Base-by-base conservation (phyloP, 495 filamentous ascomycete genomes). In the Glonium stellatum region DNA sequence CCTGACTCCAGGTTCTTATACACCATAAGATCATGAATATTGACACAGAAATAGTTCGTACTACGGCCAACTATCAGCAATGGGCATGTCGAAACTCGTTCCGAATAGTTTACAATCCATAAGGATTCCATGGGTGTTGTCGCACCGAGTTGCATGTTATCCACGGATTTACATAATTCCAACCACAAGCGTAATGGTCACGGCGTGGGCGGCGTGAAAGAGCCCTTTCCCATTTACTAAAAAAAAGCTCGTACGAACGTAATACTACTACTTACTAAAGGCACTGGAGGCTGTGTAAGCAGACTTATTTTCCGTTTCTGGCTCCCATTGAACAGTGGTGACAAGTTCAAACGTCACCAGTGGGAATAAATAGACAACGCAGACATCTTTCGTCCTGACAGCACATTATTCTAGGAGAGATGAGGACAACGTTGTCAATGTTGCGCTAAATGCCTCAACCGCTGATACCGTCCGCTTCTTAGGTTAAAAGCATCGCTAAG, bases 341-440 rank as follows among this genome's bases (percentile, higher is more conserved):
- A 82, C 71, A 55, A 82, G 70, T 0, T 77, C 78, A 60, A 80
- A 76, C 12, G 58, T 61, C 15, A 74, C 71, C 46, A 78, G 72
- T 57, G 78, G 77, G 69, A 78, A 79, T 70, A 82, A 77, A 63
- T 80, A 76, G 19, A 65, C 77, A 54, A 81, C 72, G 57, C 73
- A 81, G 10, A 76, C 75, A 63, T 78, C 79, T 11, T 70, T 71
- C 4, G 70, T 71, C 2, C 67, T 75, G 18, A 80, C 71, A 22
- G 74, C 75, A 42, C 78, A 70, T 68, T 72, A 79, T 68, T 78
- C 78, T 77, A 80, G 79, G 27, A 79, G 64, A 44, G 72, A 70
- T n/a, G 80, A 63, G 0, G 74, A 73, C 3, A 80, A 68, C 0
- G 78, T 80, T 5, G 75, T 79, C 15, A 80, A 58, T 0, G 79